These are phyloP conservation scores for Boletales sp. DNA, from an alignment of 768 basidiomycete genomes.

Conservation along the genomic window DNA sequence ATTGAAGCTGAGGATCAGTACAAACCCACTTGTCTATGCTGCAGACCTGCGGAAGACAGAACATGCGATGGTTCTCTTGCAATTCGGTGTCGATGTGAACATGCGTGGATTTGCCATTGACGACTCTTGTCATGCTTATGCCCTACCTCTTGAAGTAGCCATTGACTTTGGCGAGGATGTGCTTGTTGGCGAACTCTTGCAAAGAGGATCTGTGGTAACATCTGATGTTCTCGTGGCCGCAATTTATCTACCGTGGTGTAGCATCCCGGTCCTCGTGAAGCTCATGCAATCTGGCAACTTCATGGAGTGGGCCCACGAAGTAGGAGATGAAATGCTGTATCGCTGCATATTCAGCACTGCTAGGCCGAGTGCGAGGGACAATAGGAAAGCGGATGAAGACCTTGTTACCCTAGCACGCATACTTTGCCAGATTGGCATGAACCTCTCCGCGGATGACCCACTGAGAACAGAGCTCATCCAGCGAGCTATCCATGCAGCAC, in stretches of 20 bases:
- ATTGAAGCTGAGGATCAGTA: not conserved
- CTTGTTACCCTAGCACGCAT: not conserved
- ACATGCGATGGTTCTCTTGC: not conserved
- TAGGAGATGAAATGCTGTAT: not conserved
- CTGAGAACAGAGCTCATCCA: not conserved
- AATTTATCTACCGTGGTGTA: conserved; percentile 3
- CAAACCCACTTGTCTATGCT: conserved; percentile 9
- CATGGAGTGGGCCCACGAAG: not conserved
- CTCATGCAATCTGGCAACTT: not conserved
- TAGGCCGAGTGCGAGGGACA: not conserved
- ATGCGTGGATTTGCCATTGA: not conserved
- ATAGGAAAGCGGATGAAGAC: not conserved
- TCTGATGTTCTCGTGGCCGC: not conserved
- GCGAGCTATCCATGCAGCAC: not conserved
- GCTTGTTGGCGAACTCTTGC: not conserved
- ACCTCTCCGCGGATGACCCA: not conserved
- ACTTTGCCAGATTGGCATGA: not conserved
- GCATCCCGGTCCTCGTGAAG: not conserved
- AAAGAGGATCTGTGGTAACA: not conserved
- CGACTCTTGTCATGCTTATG: not conserved
- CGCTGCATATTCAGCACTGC: not conserved
- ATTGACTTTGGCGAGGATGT: not conserved
- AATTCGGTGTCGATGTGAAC: not conserved
- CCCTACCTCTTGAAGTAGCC: not conserved
- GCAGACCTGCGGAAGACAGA: not conserved